These are phyloP conservation scores for Aspergillus sp. DNA, from an alignment of 2,329 filamentous ascomycete genomes.

Conservation along the genomic window DNA sequence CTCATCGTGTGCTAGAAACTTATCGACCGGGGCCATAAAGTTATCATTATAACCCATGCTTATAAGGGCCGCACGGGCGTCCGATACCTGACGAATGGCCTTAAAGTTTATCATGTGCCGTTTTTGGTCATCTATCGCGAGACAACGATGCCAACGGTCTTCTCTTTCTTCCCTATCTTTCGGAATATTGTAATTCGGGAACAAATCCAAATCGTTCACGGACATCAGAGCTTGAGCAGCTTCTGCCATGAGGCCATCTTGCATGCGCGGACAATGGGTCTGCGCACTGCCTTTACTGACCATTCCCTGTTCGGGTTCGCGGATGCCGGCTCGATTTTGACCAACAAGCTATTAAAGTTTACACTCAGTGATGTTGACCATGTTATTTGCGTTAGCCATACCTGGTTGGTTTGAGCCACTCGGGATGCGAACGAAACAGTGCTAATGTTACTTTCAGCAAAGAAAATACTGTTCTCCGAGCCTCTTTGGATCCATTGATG, in stretches of 20 bases:
- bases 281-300: slow-evolving; percentile 95
- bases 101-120: slow-evolving; percentile 97
- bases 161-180: slow-evolving; percentile 98
- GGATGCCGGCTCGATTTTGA: slow-evolving; percentile 91
- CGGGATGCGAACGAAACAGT: not conserved
- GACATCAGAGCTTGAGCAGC: slow-evolving; percentile 91
- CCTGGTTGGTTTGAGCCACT: slow-evolving; percentile 62
- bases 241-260: slow-evolving; percentile 93
- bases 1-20: slow-evolving; percentile 63
- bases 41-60: slow-evolving; percentile 94
- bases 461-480: slow-evolving; percentile 93
- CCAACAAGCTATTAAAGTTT: slow-evolving; percentile 97
- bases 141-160: slow-evolving; percentile 91
- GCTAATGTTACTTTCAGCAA: slow-evolving; percentile 60
- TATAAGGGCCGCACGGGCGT: slow-evolving; percentile 89
- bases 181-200: slow-evolving; percentile 94
- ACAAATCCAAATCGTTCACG: slow-evolving; percentile 94
- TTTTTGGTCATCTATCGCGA: slow-evolving; percentile 95
- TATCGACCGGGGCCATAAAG: slow-evolving; percentile 95
- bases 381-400: slow-evolving; percentile 97
- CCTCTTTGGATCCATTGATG: slow-evolving; percentile 92
- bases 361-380: slow-evolving; percentile 95
- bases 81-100: slow-evolving; percentile 92
- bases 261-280: slow-evolving; percentile 92
- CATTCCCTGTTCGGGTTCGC: slow-evolving; percentile 97